Percentiles rank a stretch among this genome's conserved stretches.
phyloP scores from a whole-genome alignment of 805 yeast species.

The Cyberlindnera maclurae region DNA sequence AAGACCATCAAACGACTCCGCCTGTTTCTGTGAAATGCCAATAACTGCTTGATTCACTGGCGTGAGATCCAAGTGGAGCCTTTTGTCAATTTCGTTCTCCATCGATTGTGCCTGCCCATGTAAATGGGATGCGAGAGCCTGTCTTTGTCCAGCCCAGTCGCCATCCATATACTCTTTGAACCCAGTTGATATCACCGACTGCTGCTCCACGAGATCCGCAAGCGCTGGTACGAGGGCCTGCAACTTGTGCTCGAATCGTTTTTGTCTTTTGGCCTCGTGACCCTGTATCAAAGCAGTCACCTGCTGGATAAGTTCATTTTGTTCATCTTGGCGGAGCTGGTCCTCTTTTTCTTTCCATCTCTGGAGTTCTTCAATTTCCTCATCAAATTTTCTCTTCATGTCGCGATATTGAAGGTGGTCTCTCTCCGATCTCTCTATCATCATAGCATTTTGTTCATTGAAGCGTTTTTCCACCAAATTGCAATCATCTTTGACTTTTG shows the following conservation, averaged over 20 bases:
- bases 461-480: too few species aligned
- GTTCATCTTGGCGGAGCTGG: background rate
- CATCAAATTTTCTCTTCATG: background rate
- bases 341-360: constrained; percentile 1
- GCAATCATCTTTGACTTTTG: background rate
- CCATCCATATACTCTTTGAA: background rate
- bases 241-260: constrained; percentile 4
- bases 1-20: background rate
- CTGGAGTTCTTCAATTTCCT: constrained; percentile 1
- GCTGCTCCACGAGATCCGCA: constrained; percentile 5
- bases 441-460: background rate
- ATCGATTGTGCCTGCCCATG: background rate
- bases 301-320: constrained; percentile 6
- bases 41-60: background rate
- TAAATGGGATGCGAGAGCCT: background rate
- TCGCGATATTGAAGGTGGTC: background rate
- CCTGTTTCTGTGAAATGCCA: background rate
- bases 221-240: constrained; percentile 9
- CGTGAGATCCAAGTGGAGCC: background rate
- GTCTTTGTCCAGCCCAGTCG: background rate
- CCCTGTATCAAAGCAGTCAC: constrained; percentile 8
- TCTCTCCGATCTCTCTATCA: background rate
- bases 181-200: constrained; percentile 1
- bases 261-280: constrained; percentile 5
- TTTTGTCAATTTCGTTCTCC: background rate